phyloP scores from a whole-genome alignment of 1,284 basidiomycete species.

The Vanrija sp. region DNA sequence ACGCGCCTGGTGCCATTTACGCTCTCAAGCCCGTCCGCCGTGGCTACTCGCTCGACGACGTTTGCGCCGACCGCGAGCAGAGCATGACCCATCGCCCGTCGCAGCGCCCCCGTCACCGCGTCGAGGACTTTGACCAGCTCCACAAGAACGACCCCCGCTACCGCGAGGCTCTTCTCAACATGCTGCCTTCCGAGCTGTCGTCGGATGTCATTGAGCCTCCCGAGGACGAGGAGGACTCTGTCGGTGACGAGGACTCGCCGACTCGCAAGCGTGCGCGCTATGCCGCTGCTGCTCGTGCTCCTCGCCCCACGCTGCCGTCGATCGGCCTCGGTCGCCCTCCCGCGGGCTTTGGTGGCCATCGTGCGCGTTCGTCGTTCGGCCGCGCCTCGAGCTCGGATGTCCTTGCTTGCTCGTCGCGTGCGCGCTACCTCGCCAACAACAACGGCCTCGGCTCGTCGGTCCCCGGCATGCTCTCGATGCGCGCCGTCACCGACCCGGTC shows the following conservation, averaged over 20 bases:
- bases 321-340: slow-evolving; percentile 15
- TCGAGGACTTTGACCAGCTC: slow-evolving; percentile 18
- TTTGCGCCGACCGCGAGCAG: slow-evolving; percentile 20
- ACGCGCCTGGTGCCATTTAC: neutral
- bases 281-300: slow-evolving; percentile 3
- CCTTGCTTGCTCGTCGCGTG: slow-evolving; percentile 19
- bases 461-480: neutral
- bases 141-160: slow-evolving; percentile 23
- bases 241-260: slow-evolving; percentile 18
- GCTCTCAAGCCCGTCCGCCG: slow-evolving; percentile 17
- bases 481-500: slow-evolving; percentile 18
- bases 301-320: slow-evolving; percentile 15
- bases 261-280: slow-evolving; percentile 20
- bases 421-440: slow-evolving; percentile 14
- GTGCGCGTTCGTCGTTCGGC: slow-evolving; percentile 17
- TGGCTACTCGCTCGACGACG: slow-evolving; percentile 20
- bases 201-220: slow-evolving; percentile 17
- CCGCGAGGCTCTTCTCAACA: slow-evolving; percentile 20
- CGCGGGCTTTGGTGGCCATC: slow-evolving; percentile 3
- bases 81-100: slow-evolving; percentile 20
- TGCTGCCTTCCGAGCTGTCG: slow-evolving; percentile 20
- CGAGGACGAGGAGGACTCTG: slow-evolving; percentile 20
- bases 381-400: slow-evolving; percentile 19
- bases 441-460: neutral
- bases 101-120: slow-evolving; percentile 9